Evolutionary conservation across 2,329 filamentous ascomycete species (phyloP), one percentile per base, ranked within the genome.

Genomic region (Pezicula neosporulosa): DNA sequence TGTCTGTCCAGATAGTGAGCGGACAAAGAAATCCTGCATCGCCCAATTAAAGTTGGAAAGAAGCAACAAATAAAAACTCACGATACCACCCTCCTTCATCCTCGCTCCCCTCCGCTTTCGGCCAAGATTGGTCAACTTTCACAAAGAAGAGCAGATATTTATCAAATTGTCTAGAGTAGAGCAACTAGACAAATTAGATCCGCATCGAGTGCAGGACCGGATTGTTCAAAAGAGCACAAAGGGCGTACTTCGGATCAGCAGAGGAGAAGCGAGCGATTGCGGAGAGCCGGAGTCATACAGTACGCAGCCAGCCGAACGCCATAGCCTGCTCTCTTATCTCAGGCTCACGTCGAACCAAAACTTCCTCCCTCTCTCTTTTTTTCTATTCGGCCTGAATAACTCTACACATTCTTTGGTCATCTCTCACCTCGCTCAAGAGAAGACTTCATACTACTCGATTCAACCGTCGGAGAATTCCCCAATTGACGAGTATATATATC

Each of bases 221-320:
- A 21, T 16, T 16, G n/a, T 24, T 10, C n/a, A 16, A 15, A 33
- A 16, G 42, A 13, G 12, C n/a, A 30, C 42, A 13, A 44, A 30
- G 42, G 21, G 6, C 10, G 21, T 15, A 30, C 42, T n/a, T 28
- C 10, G 13, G 42, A 44, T 27, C 42, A 44, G n/a, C 24, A 24
- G 24, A 4, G 42, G 12, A 33, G 30, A 33, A 44, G 42, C 42
- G 42, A 44, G 42, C 42, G 42, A 44, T 44, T 30, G 27, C 42
- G 42, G 42, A 44, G 42, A 44, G 42, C 42, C 42, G 30, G 42
- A 44, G 42, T 44, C 42, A 44, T 6, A 44, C 42, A 27, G 24
- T 18, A 16, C 24, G 19, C 18, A 19, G 39, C 39, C 39, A 24
- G 16, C 39, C 24, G 9, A 42, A 21, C 39, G 24, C 24, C 6